Base-by-base conservation (phyloP, 768 basidiomycete genomes). In the Xanthoconium stramineum region DNA sequence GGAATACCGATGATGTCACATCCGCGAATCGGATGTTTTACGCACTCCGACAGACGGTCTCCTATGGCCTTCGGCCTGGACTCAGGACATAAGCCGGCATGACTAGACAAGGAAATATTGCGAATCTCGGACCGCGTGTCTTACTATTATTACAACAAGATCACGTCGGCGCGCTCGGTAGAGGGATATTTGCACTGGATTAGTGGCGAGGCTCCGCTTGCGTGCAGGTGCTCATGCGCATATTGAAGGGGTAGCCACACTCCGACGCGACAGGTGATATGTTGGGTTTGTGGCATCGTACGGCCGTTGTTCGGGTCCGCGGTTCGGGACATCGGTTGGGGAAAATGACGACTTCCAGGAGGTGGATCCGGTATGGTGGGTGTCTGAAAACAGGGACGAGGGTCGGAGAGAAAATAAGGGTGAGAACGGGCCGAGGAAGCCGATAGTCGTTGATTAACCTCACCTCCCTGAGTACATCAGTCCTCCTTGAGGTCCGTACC, bases 131-230 rank as follows among this genome's bases (percentile, higher is more conserved):
- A 24, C 24, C 24, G 24, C 24, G 24, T 24, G 24, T 24, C 24
- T 4, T 4, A 24, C 24, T 24, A 4, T 4, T 4, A 24, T 4
- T 4, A 24, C 24, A 24, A 24, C 11, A 53, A 62, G n/a, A 44
- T 67, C 43, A 45, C 38, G 42, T 20, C 63, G 55, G 60, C 48
- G 44, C 62, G 53, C 55, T 60, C 63, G 35, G 43, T 47, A 40
- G 58, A 53, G 24, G 39, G 20, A 2, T 48, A 45, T 47, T 28
- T 66, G 38, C 47, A 55, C 7, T 24, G 37, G 45, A 52, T 60
- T 60, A 28, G 47, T 24, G 24, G 24, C 24, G 24, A 24, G 24
- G 24, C 24, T 24, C 24, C 24, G 24, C 10, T 63, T 56, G 12
- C 61, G 56, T 12, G 29, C 20, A 15, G 62, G 49, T 8, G 19